Base-by-base conservation (phyloP, 2,329 filamentous ascomycete genomes). In the Cladosporium oxysporum region DNA sequence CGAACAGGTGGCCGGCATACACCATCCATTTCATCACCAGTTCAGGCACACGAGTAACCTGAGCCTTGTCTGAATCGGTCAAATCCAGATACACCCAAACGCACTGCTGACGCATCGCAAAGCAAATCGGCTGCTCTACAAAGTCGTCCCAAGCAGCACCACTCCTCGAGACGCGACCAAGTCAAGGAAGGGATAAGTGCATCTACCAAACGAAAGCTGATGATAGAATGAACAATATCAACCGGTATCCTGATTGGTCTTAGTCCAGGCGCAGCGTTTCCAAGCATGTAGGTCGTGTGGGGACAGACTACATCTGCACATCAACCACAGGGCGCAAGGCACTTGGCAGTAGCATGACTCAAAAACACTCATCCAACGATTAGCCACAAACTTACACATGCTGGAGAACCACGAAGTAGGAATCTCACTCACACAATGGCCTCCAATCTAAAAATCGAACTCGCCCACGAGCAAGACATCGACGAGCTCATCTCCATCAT, bases 391-490 rank as follows among this genome's bases (percentile, higher is more conserved):
- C 5, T 3, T 2, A 2, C 5, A 11, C 6, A 14, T 12, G 5
- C 14, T 12, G 26, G 11, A 8, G 8, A 18, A 28, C 4, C 2
- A 11, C 21, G 11, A 50, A 28, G 8, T 18, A 31, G 16, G 7
- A 53, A 11, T 5, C 2, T 31, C 11, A 3, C 2, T n/a, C 2
- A 12, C 10, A 66, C 12, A 14, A 71, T 71, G 68, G 29, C 68
- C 23, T 58, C 60, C n/a, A 44, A 66, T 29, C 64, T 73, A 14
- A 60, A 58, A 6, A 67, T 73, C 41, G 68, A 71, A 57, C 26
- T 65, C 26, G 69, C 71, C 4, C 58, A 37, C 29, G 71, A 73
- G 41, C 58, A 69, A 26, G 72, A 73, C 53, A 61, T 73, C 33
- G 63, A 66, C n/a, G 69, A 67, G 14, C 66, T 73, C n/a, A 67